These are phyloP conservation scores for Chytriomyces hyalinus DNA, from an alignment of 192 early-diverging fungal genomes.

Conservation along the genomic window DNA sequence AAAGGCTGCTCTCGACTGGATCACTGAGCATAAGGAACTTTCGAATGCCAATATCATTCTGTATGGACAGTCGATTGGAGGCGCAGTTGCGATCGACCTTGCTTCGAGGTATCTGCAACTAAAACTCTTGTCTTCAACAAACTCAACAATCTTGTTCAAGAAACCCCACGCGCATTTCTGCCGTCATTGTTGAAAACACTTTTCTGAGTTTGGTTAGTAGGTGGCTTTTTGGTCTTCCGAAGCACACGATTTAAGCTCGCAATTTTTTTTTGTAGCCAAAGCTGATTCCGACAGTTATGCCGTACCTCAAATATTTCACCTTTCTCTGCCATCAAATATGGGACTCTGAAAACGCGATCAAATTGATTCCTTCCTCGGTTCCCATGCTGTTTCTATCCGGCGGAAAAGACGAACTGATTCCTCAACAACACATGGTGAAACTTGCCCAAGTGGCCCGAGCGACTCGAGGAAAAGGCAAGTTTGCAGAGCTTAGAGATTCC, in stretches of 20 bases:
- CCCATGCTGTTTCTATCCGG: slow-evolving; percentile 88
- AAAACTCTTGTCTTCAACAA: not conserved
- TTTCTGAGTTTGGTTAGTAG: slow-evolving; percentile 79
- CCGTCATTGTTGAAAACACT: slow-evolving; percentile 92
- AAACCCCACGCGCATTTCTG: slow-evolving; percentile 78
- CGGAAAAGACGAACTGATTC: slow-evolving; percentile 83
- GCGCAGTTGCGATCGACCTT: slow-evolving; percentile 90
- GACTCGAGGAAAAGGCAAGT: slow-evolving; percentile 24
- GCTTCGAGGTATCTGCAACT: slow-evolving; percentile 58
- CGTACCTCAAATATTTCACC: slow-evolving; percentile 69
- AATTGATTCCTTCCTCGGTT: slow-evolving; percentile 54
- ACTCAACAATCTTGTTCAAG: slow-evolving; percentile 2
- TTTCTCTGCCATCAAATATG: slow-evolving; percentile 91
- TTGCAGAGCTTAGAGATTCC: not conserved
- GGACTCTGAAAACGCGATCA: slow-evolving; percentile 78
- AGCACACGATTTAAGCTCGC: not conserved
- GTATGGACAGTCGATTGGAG: slow-evolving; percentile 94
- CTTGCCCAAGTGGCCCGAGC: slow-evolving; percentile 67
- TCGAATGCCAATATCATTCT: slow-evolving; percentile 80
- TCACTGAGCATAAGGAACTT: slow-evolving; percentile 75
- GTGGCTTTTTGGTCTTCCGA: not conserved
- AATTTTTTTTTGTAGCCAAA: slow-evolving; percentile 61
- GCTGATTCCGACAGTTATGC: slow-evolving; percentile 85
- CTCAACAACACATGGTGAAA: slow-evolving; percentile 82
- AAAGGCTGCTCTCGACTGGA: slow-evolving; percentile 82